Evolutionary conservation across 139 green algal species (phyloP), one percentile per base, ranked within the genome.

Genomic region (Chlorella sp.): DNA sequence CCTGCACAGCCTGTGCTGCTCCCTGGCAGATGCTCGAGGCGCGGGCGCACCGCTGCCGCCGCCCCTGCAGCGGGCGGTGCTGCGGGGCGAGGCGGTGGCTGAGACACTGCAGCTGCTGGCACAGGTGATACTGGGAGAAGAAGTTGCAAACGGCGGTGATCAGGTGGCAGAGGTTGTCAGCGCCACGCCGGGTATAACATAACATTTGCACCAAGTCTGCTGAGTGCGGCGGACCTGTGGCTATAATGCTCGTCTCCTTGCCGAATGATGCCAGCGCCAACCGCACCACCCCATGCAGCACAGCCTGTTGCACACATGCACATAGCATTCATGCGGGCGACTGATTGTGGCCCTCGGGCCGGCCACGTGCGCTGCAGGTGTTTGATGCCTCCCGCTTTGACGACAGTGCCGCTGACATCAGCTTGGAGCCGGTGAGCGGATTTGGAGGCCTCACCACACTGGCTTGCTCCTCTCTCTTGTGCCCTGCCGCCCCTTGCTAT

Each of bases 341-440:
- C n/a, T n/a, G n/a, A n/a, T n/a, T n/a, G n/a, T n/a, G n/a, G n/a
- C n/a, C n/a, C n/a, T n/a, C n/a, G n/a, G n/a, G n/a, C n/a, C n/a
- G n/a, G n/a, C n/a, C n/a, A n/a, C n/a, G n/a, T n/a, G 32, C 53
- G 9, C 48, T 60, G 39, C 69, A 81, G 68, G 82, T 86, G 53
- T 89, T 92, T 78, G 34, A 86, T 76, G 81, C 83, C 19, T 30
- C 60, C 48, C 42, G 53, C n/a, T 92, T 89, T 57, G 69, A 80
- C 36, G 83, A 83, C 32, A 39, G 48, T 32, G 7, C 53, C 37
- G 86, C 76, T n/a, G 82, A 92, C 61, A 85, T 89, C 66, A 57
- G 22, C 2, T 26, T 89, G 53, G 73, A 83, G 42, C 69, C 28
- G 61, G 77, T 86, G 87, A 18, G 78, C 2, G 19, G 19, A 1